Evolutionary conservation across 495 filamentous ascomycete genomes (phyloP), one percentile per base, ranked within the genome.

Genomic region (Lasiosphaeris hirsuta): DNA sequence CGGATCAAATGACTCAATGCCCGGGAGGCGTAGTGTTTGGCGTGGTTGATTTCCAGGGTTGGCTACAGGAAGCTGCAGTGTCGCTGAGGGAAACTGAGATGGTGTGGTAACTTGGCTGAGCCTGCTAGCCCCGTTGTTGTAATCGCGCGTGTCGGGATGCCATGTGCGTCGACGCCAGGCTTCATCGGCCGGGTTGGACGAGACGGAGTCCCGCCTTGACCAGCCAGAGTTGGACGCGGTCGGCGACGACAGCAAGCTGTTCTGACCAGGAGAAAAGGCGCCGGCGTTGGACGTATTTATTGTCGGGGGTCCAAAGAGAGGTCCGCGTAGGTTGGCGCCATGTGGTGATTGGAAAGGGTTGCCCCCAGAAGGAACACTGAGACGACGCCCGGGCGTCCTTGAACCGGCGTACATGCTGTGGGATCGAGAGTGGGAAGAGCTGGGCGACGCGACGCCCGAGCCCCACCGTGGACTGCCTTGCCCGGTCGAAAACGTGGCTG

Each of bases 1-100:
- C 46, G 87, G 84, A 66, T 92, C 90, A 59, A 96, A 96, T 37
- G 89, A 93, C 65, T 94, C 90, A 60, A 96, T 96, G 7, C 92
- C 91, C 0, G 92, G 92, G 19, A 96, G 74, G 30, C 90, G 84
- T 15, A 87, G 71, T 0, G 75, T 64, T 7, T 69, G 56, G 15
- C 56, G 70, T 7, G 65, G 65, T 44, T 71, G 65, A 33, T 60
- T 65, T 39, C 8, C 51, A 18, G 61, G 79, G 43, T 72, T 38
- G 75, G 81, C 66, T 75, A 78, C 39, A 72, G 84, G 69, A 9
- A 67, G 60, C 17, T 79, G 78, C 44, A 86, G 82, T 4, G 83
- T 78, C 0, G 81, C 67, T 0, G 75, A 66, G 4, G 87, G 69
- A 77, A 90, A 60, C 78, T 90, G 58, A 64, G 85, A 68, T 72